Conservation (phyloP, 164 flowering plant species). For the Tinospora cordifolia region DNA sequence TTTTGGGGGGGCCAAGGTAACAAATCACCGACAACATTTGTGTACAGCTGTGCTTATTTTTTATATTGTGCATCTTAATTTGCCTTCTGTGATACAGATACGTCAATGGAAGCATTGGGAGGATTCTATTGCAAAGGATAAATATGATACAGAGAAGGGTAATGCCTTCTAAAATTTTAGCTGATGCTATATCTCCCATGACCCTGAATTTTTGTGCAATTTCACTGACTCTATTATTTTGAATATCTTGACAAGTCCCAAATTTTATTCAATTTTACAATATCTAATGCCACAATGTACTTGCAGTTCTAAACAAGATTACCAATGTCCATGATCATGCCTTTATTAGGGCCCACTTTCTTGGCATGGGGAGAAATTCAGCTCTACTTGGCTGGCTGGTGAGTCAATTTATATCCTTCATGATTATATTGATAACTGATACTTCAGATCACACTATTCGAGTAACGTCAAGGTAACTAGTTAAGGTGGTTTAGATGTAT, state of each 20-base stretch:
- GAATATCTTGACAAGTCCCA: background rate
- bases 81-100: constrained; percentile 38
- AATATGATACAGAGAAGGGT: constrained; percentile 42
- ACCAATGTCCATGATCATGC: constrained; percentile 73
- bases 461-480: too few relatives aligned
- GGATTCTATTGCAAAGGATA: constrained; percentile 54
- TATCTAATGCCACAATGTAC: constrained; percentile 7
- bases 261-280: background rate
- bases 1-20: constrained; percentile 74
- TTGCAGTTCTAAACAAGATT: constrained; percentile 57
- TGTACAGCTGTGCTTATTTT: background rate
- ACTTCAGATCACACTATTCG: too few relatives aligned
- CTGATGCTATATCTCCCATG: background rate
- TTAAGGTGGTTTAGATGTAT: too few relatives aligned
- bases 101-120: constrained; percentile 96
- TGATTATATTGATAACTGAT: background rate
- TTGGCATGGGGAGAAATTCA: constrained; percentile 43
- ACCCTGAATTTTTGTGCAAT: background rate
- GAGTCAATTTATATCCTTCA: constrained; percentile 21
- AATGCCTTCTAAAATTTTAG: constrained; percentile 3
- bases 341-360: constrained; percentile 66
- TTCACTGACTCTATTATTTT: background rate
- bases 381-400: constrained; percentile 62
- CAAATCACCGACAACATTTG: constrained; percentile 10
- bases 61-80: background rate